Conservation (phyloP, 2,329 filamentous ascomycete species). For the Hymenotorrendiella dingleyae region DNA sequence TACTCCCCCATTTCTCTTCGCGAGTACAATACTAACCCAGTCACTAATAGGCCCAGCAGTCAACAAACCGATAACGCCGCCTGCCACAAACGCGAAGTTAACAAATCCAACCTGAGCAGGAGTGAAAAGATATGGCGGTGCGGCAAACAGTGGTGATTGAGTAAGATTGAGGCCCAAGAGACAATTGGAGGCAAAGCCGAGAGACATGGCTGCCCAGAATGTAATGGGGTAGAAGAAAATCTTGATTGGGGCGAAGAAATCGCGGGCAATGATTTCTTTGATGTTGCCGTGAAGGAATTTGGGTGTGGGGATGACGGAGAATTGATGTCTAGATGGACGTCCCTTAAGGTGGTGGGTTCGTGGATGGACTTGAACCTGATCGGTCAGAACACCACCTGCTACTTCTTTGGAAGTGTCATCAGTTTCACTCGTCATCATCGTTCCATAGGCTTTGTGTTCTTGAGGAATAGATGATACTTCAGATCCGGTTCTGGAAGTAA, state of each 20-base stretch:
- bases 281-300: conserved; percentile 54
- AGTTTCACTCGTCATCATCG: too few species aligned
- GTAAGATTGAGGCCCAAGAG: conserved; percentile 56
- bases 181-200: conserved; percentile 51
- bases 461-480: too few species aligned
- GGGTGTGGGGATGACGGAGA: conserved; percentile 42
- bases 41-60: conserved; percentile 46
- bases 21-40: conserved; percentile 24
- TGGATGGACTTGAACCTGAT: too few species aligned
- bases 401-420: too few species aligned
- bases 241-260: conserved; percentile 57
- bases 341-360: neutral
- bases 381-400: too few species aligned
- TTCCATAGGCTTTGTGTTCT: too few species aligned
- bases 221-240: conserved; percentile 58
- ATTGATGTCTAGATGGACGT: neutral
- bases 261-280: conserved; percentile 35
- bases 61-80: conserved; percentile 38
- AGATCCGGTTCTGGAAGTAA: too few species aligned
- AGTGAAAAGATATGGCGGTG: conserved; percentile 24
- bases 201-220: conserved; percentile 54
- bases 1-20: conserved; percentile 27
- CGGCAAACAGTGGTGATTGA: conserved; percentile 35
- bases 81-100: conserved; percentile 44
- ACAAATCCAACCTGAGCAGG: conserved; percentile 43